phyloP scores from a whole-genome alignment of 768 basidiomycete species.

The Lactarius sanguifluus region DNA sequence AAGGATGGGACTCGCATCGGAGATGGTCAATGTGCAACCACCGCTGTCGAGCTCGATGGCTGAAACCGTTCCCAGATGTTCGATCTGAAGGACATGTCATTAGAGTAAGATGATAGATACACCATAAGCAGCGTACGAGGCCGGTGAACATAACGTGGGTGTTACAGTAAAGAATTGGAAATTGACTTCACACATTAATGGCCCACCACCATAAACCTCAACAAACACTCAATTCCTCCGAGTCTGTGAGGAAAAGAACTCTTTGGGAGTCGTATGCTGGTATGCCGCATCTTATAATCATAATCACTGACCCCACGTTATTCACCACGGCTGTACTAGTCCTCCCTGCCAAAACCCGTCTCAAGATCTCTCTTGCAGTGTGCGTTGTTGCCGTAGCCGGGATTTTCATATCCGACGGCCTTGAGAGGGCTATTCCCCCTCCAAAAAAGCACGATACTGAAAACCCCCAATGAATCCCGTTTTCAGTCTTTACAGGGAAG shows the following conservation, averaged over 20 bases:
- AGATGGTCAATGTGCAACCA: conserved; percentile 83
- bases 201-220: conserved; percentile 11
- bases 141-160: conserved; percentile 68
- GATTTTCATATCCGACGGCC: conserved; percentile 35
- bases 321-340: conserved; percentile 32
- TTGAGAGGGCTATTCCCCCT: conserved; percentile 34
- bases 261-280: conserved; percentile 50
- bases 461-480: not conserved
- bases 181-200: conserved; percentile 1
- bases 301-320: conserved; percentile 10
- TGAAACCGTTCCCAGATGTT: conserved; percentile 80
- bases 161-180: conserved; percentile 16
- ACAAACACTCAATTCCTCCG: conserved; percentile 1
- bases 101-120: conserved; percentile 9
- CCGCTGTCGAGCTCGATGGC: conserved; percentile 61
- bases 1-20: conserved; percentile 68
- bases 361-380: conserved; percentile 36
- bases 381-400: conserved; percentile 36
- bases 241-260: conserved; percentile 32
- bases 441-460: conserved; percentile 7
- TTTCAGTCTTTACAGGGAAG: not conserved
- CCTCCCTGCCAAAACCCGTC: conserved; percentile 37
- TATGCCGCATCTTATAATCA: conserved; percentile 23
- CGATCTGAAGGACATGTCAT: conserved; percentile 56
- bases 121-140: conserved; percentile 49